A percentile compares a stretch with the other conserved stretches of the same genome.
Evolutionary conservation across 345 rosid genomes (phyloP).

Genomic region (Brassica nigra): DNA sequence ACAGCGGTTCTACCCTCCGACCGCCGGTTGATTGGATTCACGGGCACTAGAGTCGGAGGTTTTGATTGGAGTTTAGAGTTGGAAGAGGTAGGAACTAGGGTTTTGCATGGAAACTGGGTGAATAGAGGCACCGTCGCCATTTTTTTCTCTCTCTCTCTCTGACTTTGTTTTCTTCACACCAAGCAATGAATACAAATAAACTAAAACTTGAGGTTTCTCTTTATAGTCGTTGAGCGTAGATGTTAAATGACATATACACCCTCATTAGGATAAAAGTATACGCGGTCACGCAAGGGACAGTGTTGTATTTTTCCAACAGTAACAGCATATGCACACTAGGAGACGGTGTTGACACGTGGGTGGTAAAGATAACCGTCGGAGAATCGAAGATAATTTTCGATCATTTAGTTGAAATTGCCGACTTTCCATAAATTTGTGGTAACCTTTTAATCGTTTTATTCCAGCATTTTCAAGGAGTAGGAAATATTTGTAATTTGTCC

Average conservation of each 20-base stretch:
- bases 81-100: conserved; percentile 17
- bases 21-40: conserved; percentile 14
- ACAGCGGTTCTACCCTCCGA: conserved; percentile 24
- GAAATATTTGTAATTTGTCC: background rate
- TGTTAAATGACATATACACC: conserved; percentile 21
- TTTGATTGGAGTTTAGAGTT: conserved; percentile 19
- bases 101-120: conserved; percentile 54
- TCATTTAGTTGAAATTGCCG: conserved; percentile 5
- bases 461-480: background rate
- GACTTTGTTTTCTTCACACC: background rate
- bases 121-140: conserved; percentile 60
- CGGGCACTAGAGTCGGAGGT: conserved; percentile 25
- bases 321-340: background rate
- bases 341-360: conserved; percentile 9
- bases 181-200: background rate
- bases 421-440: background rate
- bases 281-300: background rate
- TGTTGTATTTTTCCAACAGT: background rate
- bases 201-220: background rate
- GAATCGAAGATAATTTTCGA: conserved; percentile 16
- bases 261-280: background rate
- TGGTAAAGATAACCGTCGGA: background rate
- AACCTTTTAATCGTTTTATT: background rate
- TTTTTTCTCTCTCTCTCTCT: background rate
- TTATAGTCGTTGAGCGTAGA: conserved; percentile 1